phyloP scores from a whole-genome alignment of 495 filamentous ascomycete genomes.

The Annulohypoxylon maeteangense region DNA sequence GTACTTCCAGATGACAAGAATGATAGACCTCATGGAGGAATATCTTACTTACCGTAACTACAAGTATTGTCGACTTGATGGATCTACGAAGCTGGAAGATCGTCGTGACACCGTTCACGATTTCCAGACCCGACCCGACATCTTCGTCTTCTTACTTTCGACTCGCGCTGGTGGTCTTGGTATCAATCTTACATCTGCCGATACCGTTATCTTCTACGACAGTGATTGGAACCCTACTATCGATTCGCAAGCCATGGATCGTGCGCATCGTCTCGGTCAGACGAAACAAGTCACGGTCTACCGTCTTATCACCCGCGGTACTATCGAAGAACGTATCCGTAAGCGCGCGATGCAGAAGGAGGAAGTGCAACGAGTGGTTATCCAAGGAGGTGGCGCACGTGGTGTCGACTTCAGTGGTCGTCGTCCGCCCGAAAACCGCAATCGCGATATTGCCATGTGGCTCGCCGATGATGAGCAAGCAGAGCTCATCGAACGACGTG shows the following conservation, averaged over 20 bases:
- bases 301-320: conserved; percentile 94
- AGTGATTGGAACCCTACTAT: conserved; percentile 99
- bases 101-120: conserved; percentile 95
- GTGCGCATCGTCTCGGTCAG: conserved; percentile 96
- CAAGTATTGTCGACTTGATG: conserved; percentile 96
- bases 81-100: conserved; percentile 98
- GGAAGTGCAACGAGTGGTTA: conserved; percentile 98
- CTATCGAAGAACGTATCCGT: conserved; percentile 98
- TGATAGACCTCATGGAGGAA: conserved; percentile 99
- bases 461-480: conserved; percentile 95
- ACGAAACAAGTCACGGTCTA: conserved; percentile 97
- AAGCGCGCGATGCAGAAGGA: conserved; percentile 98
- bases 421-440: conserved; percentile 82
- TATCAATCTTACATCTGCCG: conserved; percentile 93
- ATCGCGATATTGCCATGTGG: conserved; percentile 97
- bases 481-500: conserved; percentile 87
- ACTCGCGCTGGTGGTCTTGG: conserved; percentile 97
- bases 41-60: conserved; percentile 98
- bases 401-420: conserved; percentile 95
- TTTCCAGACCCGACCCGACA: conserved; percentile 91
- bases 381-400: conserved; percentile 81
- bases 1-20: conserved; percentile 99
- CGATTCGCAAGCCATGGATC: conserved; percentile 98
- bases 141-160: conserved; percentile 95
- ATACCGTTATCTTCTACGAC: conserved; percentile 99